A percentile compares a stretch with the other conserved stretches of the same genome.
Evolutionary conservation across 805 yeast genomes (phyloP).

Genomic region (Schwanniomyces occidentalis): DNA sequence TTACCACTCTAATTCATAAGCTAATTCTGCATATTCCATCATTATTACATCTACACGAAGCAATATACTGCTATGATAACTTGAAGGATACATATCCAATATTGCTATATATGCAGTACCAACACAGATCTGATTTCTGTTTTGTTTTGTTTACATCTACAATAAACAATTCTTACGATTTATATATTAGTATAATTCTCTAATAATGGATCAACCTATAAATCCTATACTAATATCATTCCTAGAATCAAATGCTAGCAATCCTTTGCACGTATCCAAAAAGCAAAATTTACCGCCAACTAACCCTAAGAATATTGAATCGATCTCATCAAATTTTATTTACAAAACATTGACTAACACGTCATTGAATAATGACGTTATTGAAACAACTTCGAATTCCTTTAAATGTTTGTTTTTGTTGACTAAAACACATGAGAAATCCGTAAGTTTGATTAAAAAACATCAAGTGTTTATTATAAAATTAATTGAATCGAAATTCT

Average conservation of each 20-base stretch:
- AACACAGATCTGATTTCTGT: too few species aligned
- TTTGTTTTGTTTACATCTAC: too few species aligned
- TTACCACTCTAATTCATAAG: too few species aligned
- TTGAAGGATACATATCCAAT: too few species aligned
- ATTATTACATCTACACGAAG: too few species aligned
- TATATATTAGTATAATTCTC: background rate
- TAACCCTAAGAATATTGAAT: conserved; percentile 10
- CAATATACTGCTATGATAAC: too few species aligned
- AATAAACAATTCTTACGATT: too few species aligned
- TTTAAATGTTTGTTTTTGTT: conserved; percentile 19
- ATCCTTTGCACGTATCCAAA: conserved; percentile 10
- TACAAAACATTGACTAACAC: conserved; percentile 1
- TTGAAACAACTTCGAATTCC: conserved; percentile 11
- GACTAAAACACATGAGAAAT: conserved; percentile 6
- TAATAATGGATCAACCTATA: conserved; percentile 5
- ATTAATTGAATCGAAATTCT: conserved; percentile 17
- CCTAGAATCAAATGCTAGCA: conserved; percentile 2
- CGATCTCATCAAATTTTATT: conserved; percentile 7
- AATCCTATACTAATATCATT: conserved; percentile 3
- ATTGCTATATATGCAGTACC: too few species aligned
- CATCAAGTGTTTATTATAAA: conserved; percentile 29
- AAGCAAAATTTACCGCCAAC: conserved; percentile 10
- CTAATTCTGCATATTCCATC: too few species aligned
- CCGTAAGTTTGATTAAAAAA: conserved; percentile 16
- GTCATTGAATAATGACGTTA: conserved; percentile 1